Evolutionary conservation across 768 basidiomycete species (phyloP), one percentile per base, ranked within the genome.

Genomic region (Tremella fuciformis): DNA sequence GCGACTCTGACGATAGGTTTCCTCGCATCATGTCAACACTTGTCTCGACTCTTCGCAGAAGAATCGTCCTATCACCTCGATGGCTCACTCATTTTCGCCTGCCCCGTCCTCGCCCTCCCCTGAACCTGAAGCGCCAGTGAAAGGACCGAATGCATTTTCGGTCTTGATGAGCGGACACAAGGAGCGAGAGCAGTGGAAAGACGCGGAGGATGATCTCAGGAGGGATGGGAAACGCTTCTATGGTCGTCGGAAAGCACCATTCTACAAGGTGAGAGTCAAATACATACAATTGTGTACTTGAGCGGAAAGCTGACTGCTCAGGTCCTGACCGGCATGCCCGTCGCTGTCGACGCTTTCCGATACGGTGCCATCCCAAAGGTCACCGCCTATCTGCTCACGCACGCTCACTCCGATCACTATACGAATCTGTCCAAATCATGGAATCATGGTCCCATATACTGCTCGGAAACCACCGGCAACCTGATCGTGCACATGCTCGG

Each of bases 261-360:
- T 98, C 74, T 98, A 94, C 79, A 99, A 97, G 79, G 83, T 91
- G 38, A 25, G 65, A 59, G n/a, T n/a, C n/a, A n/a, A 21, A 22
- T 26, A 15, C 13, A 13, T 13, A 34, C 11, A 11, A 34, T 34
- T 4, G 29, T 34, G 11, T 34, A 11, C 29, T 11, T 34, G 29
- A 34, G 13, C 11, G 49, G 37, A 6, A 39, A 26, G 47, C 34
- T 50, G 34, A n/a, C 37, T 51, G 48, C 19, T n/a, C 55, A 78
- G 76, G 78, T 81, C 21, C 74, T 98, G 65, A 88, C 90, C 67
- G 94, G 96, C 1, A 96, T 98, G 92, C 91, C 93, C 8, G 88
- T 99, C 22, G 91, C 94, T 15, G 96, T 99, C 0, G 96, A 99
- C 72, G 96, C 93, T 1, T 99, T 99, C 78, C 84, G 87, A 38